Conservation (phyloP, 495 filamentous ascomycete genomes). For the Talaromyces thailandensis region DNA sequence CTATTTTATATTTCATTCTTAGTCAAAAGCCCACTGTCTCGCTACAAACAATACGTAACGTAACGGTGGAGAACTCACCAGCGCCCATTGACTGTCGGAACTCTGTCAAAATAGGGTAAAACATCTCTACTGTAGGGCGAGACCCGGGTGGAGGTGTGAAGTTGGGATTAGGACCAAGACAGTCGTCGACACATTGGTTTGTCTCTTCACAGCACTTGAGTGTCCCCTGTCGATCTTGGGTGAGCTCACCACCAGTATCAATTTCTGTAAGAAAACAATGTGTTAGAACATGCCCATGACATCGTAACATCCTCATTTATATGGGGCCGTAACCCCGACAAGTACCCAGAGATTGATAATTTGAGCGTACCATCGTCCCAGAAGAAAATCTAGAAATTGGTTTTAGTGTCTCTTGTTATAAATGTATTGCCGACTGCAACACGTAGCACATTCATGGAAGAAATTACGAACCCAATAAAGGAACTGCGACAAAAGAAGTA, state of each 20-base stretch:
- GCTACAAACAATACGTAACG: neutral
- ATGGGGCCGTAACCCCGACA: neutral
- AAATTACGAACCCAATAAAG: neutral
- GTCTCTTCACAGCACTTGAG: neutral
- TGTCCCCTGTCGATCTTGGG: neutral
- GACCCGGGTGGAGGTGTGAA: neutral
- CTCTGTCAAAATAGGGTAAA: neutral
- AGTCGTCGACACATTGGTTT: slow-evolving; percentile 1
- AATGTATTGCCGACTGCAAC: neutral
- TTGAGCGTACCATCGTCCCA: neutral
- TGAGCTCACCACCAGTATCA: neutral
- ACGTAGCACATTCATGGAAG: neutral
- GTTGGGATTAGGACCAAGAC: neutral
- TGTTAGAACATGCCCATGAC: neutral
- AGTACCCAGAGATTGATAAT: neutral
- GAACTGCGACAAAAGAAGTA: neutral
- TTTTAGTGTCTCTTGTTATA: neutral
- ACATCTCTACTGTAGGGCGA: neutral
- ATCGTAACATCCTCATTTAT: neutral
- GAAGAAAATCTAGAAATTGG: neutral
- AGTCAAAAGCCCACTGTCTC: neutral
- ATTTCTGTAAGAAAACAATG: neutral
- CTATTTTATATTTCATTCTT: neutral
- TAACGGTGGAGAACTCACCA: neutral
- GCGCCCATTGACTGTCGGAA: neutral